Conservation (phyloP, 495 filamentous ascomycete genomes). For the Pyronema omphalodes region DNA sequence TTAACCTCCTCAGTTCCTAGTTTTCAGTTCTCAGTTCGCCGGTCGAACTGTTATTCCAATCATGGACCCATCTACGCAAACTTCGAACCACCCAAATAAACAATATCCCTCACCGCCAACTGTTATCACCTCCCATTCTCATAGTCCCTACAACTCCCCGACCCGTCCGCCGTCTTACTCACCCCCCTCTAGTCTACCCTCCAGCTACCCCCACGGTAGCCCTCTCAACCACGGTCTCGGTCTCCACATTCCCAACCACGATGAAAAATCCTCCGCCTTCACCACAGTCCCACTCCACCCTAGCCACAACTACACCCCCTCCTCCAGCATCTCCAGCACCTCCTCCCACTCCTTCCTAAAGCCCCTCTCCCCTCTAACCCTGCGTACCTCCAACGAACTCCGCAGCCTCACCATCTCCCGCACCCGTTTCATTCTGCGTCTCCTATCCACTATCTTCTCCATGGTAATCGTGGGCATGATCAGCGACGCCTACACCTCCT, state of each 20-base stretch:
- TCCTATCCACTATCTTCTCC: conserved; percentile 11
- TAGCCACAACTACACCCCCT: neutral
- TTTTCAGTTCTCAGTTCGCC: too few relatives aligned
- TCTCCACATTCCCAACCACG: neutral
- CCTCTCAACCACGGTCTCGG: neutral
- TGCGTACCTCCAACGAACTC: conserved; percentile 9
- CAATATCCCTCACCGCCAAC: neutral
- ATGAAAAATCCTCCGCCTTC: neutral
- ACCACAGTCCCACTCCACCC: neutral
- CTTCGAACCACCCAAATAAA: neutral
- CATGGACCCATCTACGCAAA: neutral
- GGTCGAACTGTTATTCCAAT: too few relatives aligned
- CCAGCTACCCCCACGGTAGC: neutral
- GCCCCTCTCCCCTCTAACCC: conserved; percentile 3
- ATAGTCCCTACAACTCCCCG: neutral
- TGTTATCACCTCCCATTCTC: neutral
- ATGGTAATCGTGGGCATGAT: conserved; percentile 11
- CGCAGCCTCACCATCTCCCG: conserved; percentile 12
- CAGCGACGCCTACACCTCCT: conserved; percentile 10
- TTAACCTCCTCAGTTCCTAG: too few relatives aligned
- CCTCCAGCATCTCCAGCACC: neutral
- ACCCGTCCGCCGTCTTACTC: neutral
- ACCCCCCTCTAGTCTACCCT: neutral
- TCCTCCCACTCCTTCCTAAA: neutral
- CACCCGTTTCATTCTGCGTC: conserved; percentile 13